Percentiles rank a stretch among this genome's conserved stretches.
These are phyloP conservation scores for Alternaria brassicicola DNA, from an alignment of 2,329 filamentous ascomycete genomes.

Conservation along the genomic window DNA sequence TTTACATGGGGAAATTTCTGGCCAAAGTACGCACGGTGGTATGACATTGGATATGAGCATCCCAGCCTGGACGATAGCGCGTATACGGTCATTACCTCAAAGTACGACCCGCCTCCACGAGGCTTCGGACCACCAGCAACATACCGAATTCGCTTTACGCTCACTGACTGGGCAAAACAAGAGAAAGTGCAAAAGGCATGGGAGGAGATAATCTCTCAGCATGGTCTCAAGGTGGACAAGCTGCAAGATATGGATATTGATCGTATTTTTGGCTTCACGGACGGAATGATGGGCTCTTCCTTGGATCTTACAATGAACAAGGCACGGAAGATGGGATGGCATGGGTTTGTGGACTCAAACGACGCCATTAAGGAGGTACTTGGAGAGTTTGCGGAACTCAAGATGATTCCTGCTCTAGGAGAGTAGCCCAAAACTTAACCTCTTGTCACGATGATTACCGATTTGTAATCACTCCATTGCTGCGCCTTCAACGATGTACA, in stretches of 20 bases:
- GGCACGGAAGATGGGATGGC: slow-evolving; percentile 54
- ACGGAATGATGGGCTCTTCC: slow-evolving; percentile 46
- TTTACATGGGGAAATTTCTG: slow-evolving; percentile 59
- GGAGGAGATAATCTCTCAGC: slow-evolving; percentile 52
- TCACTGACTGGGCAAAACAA: slow-evolving; percentile 56
- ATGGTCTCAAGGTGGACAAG: slow-evolving; percentile 51
- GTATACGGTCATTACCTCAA: slow-evolving; percentile 24
- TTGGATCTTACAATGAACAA: slow-evolving; percentile 52
- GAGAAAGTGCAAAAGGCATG: slow-evolving; percentile 54
- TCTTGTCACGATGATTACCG: too few relatives aligned
- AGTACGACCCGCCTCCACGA: slow-evolving; percentile 38
- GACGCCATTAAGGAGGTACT: slow-evolving; percentile 54
- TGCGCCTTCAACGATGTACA: not conserved
- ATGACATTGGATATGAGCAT: slow-evolving; percentile 48
- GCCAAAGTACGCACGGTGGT: slow-evolving; percentile 55
- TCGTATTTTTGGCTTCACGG: slow-evolving; percentile 55
- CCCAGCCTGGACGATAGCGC: slow-evolving; percentile 28
- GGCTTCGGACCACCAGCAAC: slow-evolving; percentile 53
- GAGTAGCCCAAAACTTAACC: not conserved
- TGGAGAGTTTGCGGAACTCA: slow-evolving; percentile 50
- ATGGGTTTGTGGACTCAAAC: slow-evolving; percentile 54
- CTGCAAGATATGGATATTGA: slow-evolving; percentile 52
- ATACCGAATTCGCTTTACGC: slow-evolving; percentile 49
- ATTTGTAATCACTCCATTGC: not conserved
- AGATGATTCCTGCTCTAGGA: slow-evolving; percentile 50